Conservation (phyloP, 345 rosid genomes). For the Hirschfeldia incana region DNA sequence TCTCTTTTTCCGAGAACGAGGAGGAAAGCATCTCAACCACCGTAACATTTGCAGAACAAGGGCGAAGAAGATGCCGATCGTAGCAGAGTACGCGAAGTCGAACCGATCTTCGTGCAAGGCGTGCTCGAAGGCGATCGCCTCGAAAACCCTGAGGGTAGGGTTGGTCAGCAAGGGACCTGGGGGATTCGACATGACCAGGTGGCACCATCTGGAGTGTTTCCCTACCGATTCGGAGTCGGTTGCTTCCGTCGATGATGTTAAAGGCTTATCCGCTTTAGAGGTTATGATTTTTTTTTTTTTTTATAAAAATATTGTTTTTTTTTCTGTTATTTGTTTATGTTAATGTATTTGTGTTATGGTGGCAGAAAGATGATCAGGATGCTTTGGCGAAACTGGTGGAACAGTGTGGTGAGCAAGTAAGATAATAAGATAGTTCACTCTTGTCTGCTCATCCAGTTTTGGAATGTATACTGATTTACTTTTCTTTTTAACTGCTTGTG, state of each 20-base stretch:
- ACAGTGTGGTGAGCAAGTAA: conserved; percentile 31
- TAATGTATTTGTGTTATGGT: neutral
- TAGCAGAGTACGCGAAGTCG: conserved; percentile 87
- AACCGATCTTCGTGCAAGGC: conserved; percentile 74
- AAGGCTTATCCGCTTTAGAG: conserved; percentile 65
- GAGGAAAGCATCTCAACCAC: neutral
- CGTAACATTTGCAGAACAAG: neutral
- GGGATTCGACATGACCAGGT: conserved; percentile 69
- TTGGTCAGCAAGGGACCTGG: conserved; percentile 58
- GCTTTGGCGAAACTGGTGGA: conserved; percentile 36
- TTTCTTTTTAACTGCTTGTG: conserved; percentile 1
- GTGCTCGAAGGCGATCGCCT: conserved; percentile 56
- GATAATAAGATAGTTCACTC: neutral
- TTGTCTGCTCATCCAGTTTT: conserved; percentile 8
- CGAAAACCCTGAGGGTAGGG: conserved; percentile 63
- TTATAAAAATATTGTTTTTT: neutral
- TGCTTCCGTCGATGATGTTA: conserved; percentile 47
- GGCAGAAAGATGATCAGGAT: conserved; percentile 38
- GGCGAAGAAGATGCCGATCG: conserved; percentile 37
- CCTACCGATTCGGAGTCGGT: conserved; percentile 40
- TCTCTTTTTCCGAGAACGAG: neutral
- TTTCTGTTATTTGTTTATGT: neutral
- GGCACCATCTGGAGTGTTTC: conserved; percentile 80
- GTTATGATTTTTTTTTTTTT: conserved; percentile 4
- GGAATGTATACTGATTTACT: neutral